Base-by-base conservation (phyloP, 108 stramenopile genomes). In the Pseudonitzschia multiseries region DNA sequence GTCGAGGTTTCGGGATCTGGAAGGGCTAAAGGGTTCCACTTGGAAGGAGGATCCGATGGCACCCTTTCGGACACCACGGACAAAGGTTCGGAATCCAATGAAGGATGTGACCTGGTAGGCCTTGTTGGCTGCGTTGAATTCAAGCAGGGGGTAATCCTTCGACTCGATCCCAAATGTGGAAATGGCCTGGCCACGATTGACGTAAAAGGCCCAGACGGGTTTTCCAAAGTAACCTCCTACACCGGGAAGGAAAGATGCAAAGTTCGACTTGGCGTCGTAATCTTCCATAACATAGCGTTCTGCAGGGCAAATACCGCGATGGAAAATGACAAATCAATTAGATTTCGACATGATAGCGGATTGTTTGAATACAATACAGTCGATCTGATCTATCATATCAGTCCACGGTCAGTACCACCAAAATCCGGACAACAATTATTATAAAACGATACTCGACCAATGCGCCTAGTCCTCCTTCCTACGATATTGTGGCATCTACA, bases 81-180 rank as follows among this genome's bases (percentile, higher is more conserved):
- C 67, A 72, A 98, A 96, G 48, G 96, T 95, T 36, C 97, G 92
- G 84, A 98, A 98, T 18, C 97, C 97, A 50, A 90, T 64, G 62
- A 72, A 93, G 24, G 97, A 89, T 32, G 96, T 96, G 17, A 90
- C 43, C 72, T 97, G 94, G 79, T 98, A 98, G 43, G 97, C 97
- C 82, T 96, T 95, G 83, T 96, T 96, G 78, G 97, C 97, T 29
- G 96, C 79, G 75, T 91, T 87, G 83, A 97, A 98, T 72, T 97
- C 94, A 41, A 93, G 63, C 32, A 98, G 82, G 40, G 96, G 94
- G 60, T 72, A 86, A 60, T 98, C 97, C 81, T 98, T 98, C 53
- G 88, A 90, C 32, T 81, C 79, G 18, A 84, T 75, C 21, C 97
- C 97, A 57, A 98, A 96, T 44, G 94, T 85, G 46, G 93, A 82